These are phyloP conservation scores for Fusarium sambucinum DNA, from an alignment of 2,329 filamentous ascomycete genomes.

Conservation along the genomic window DNA sequence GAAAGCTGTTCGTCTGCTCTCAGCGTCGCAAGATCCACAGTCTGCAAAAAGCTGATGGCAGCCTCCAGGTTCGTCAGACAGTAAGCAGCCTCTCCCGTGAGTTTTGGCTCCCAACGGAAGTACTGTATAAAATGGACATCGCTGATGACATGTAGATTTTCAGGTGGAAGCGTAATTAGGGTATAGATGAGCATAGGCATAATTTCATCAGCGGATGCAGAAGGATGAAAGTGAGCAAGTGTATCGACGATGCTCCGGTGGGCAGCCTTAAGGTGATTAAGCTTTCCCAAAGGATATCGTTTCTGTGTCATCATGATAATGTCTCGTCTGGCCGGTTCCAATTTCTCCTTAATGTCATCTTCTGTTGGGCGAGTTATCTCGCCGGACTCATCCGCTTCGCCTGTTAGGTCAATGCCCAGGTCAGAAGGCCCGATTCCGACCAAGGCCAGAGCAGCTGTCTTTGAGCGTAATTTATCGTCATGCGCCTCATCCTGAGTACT, in stretches of 20 bases:
- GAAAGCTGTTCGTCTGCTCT: constrained; percentile 81
- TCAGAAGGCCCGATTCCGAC: constrained; percentile 92
- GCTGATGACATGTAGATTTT: constrained; percentile 89
- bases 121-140: constrained; percentile 95
- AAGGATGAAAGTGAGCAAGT: constrained; percentile 72
- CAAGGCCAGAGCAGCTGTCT: constrained; percentile 89
- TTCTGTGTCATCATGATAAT: constrained; percentile 87
- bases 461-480: constrained; percentile 93
- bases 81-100: constrained; percentile 95
- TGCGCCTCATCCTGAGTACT: constrained; percentile 94
- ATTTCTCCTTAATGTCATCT: constrained; percentile 77
- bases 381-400: constrained; percentile 65
- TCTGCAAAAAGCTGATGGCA: constrained; percentile 92
- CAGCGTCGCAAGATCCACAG: constrained; percentile 90
- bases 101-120: constrained; percentile 86
- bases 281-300: constrained; percentile 89
- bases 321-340: constrained; percentile 76
- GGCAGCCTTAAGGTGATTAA: constrained; percentile 86
- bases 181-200: constrained; percentile 97
- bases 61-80: constrained; percentile 97
- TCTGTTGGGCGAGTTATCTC: constrained; percentile 70
- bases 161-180: constrained; percentile 88
- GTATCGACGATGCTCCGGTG: constrained; percentile 97
- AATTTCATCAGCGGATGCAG: constrained; percentile 96
- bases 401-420: constrained; percentile 80